Percentiles rank a stretch among this genome's conserved stretches.
Evolutionary conservation across 495 filamentous ascomycete genomes (phyloP).

Genomic region (Viridothelium virens): DNA sequence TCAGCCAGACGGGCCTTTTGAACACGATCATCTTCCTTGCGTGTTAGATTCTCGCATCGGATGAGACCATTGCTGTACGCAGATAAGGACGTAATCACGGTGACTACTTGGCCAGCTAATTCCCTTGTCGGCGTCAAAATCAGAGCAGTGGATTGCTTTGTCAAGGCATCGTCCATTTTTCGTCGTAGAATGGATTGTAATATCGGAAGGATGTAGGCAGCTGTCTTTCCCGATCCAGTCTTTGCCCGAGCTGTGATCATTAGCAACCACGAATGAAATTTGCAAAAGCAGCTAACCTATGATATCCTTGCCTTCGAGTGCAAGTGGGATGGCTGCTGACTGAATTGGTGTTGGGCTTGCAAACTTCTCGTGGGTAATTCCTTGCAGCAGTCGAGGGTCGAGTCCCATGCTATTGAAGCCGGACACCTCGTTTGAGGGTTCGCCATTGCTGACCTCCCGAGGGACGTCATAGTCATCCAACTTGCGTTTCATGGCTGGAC

Average conservation of each 20-base stretch:
- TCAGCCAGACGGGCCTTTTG: slow-evolving; percentile 81
- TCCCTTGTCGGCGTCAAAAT: slow-evolving; percentile 92
- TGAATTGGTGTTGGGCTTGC: slow-evolving; percentile 79
- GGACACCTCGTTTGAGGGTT: slow-evolving; percentile 11
- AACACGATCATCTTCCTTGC: slow-evolving; percentile 77
- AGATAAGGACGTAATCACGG: slow-evolving; percentile 61
- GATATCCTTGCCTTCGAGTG: slow-evolving; percentile 85
- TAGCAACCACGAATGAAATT: slow-evolving; percentile 20
- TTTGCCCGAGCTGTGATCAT: slow-evolving; percentile 59
- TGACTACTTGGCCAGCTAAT: slow-evolving; percentile 81
- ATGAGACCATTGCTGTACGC: slow-evolving; percentile 78
- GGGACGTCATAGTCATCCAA: slow-evolving; percentile 54
- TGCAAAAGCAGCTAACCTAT: slow-evolving; percentile 45
- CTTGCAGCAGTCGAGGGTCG: slow-evolving; percentile 78
- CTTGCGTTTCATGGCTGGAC: slow-evolving; percentile 59
- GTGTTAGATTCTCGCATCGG: slow-evolving; percentile 72
- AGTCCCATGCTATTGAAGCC: slow-evolving; percentile 57
- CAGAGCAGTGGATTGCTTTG: slow-evolving; percentile 51
- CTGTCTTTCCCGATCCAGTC: slow-evolving; percentile 92
- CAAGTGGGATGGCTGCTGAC: slow-evolving; percentile 76
- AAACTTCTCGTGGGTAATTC: slow-evolving; percentile 75
- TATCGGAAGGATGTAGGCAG: slow-evolving; percentile 90
- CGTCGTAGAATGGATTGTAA: slow-evolving; percentile 69
- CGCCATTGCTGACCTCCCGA: slow-evolving; percentile 29
- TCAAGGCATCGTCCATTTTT: slow-evolving; percentile 48